Evolutionary conservation across 805 yeast species (phyloP).

Genomic region (Dipodascopsis uninucleata): DNA sequence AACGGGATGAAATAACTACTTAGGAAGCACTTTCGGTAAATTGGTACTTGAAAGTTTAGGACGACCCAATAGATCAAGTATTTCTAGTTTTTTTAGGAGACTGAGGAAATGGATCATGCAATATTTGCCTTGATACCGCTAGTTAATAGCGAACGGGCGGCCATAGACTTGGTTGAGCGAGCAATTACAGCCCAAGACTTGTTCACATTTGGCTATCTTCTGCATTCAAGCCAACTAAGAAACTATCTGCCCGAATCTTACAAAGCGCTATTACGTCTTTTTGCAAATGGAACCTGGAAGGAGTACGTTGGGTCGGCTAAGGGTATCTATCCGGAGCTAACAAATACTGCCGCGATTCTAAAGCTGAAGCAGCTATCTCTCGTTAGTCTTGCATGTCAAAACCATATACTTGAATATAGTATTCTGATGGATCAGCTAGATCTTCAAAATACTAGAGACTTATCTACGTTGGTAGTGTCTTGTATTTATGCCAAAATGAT

Average conservation of each 20-base stretch:
- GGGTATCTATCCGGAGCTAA: constrained; percentile 6
- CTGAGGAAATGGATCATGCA: constrained; percentile 12
- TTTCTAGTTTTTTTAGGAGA: constrained; percentile 8
- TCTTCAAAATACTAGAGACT: constrained; percentile 5
- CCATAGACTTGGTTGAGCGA: constrained; percentile 18
- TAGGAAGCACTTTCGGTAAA: no score
- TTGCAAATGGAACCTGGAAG: constrained; percentile 24
- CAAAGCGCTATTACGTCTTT: constrained; percentile 10
- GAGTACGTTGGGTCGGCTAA: constrained; percentile 12
- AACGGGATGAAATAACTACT: no score
- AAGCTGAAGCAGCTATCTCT: constrained; percentile 24
- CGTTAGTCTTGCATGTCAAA: constrained; percentile 14
- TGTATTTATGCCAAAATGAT: constrained; percentile 19
- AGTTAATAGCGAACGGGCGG: constrained; percentile 17
- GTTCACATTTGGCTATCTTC: constrained; percentile 10
- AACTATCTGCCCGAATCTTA: constrained; percentile 6
- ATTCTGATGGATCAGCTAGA: constrained; percentile 10
- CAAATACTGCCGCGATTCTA: constrained; percentile 10
- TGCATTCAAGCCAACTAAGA: constrained; percentile 2
- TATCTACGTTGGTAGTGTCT: constrained; percentile 13
- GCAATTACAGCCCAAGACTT: constrained; percentile 19
- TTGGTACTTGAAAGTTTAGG: no score
- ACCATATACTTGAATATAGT: constrained; percentile 15
- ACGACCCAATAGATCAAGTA: not conserved
- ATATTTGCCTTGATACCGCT: constrained; percentile 17